A percentile compares a stretch with the other conserved stretches of the same genome.
phyloP scores from a whole-genome alignment of 2,329 filamentous ascomycete genomes.

The Colletotrichum navitas region DNA sequence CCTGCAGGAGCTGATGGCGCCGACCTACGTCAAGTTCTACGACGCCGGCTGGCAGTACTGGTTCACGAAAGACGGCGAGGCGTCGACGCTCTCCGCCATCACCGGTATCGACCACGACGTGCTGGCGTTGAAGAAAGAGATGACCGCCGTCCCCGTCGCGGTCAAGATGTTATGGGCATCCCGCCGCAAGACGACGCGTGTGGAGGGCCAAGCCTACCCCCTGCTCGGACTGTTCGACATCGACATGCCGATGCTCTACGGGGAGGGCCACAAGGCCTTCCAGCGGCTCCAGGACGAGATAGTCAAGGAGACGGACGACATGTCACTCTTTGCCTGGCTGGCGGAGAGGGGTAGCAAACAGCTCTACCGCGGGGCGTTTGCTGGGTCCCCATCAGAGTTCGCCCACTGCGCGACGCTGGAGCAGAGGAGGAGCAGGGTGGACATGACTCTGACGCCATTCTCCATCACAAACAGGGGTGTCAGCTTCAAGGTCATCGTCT shows the following conservation, averaged over 20 bases:
- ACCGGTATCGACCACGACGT: slow-evolving; percentile 21
- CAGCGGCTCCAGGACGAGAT: slow-evolving; percentile 40
- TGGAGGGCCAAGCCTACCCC: slow-evolving; percentile 47
- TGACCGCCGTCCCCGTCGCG: slow-evolving; percentile 33
- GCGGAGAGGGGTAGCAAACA: background rate
- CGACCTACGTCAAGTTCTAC: slow-evolving; percentile 38
- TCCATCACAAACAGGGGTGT: slow-evolving; percentile 28
- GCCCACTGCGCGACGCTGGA: background rate
- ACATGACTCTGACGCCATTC: background rate
- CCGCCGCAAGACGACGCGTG: slow-evolving; percentile 42
- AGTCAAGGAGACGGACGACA: slow-evolving; percentile 10
- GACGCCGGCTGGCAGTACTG: slow-evolving; percentile 36
- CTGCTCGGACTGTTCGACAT: slow-evolving; percentile 48
- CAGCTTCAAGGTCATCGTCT: background rate
- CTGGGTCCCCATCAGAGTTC: slow-evolving; percentile 11
- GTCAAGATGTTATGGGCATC: slow-evolving; percentile 49
- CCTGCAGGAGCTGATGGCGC: slow-evolving; percentile 45
- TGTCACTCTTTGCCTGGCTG: slow-evolving; percentile 31
- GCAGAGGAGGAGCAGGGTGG: background rate
- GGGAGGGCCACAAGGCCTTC: slow-evolving; percentile 47
- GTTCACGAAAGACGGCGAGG: slow-evolving; percentile 26
- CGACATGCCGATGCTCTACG: slow-evolving; percentile 48
- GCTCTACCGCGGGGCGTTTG: slow-evolving; percentile 13
- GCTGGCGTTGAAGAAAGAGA: background rate
- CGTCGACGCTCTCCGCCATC: background rate